Base-by-base conservation (phyloP, 2,329 filamentous ascomycete species). In the Paracamarosporium sp. region DNA sequence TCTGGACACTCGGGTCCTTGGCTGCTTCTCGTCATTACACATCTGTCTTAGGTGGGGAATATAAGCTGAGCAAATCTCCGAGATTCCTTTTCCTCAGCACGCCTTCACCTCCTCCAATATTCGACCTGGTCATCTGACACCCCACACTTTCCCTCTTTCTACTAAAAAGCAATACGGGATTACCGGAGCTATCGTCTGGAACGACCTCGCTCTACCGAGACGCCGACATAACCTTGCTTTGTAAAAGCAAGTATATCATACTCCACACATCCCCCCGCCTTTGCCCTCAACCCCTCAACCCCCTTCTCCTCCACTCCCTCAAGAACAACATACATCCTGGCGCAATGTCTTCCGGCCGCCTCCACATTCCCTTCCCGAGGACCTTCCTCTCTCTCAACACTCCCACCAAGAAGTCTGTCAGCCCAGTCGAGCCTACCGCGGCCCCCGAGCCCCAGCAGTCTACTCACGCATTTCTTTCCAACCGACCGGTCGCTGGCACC, bases 401-500 rank as follows among this genome's bases (percentile, higher is more conserved):
- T 55, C 69, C 67, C 54, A n/a, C 62, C 63, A 69, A 72, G 55
- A 64, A 68, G 58, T 38, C 62, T 13, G 30, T 30, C 33, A 28
- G 38, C 31, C 36, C 43, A 38, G 22, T 43, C 36, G 38, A 24
- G 35, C 25, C 55, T 43, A 48, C 46, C 53, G 40, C 55, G 56
- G 54, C 64, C 61, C 47, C 67, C 57, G 59, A 67, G 59, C 40
- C 65, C 62, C 57, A 68, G 61, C 56, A 66, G 56, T 44, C 64
- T 64, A 52, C 64, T 64, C 71, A 76, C 69, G 64, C 62, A 58
- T 76, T 76, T 70, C 73, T 76, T 69, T 75, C 72, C 69, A 76
- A 76, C 71, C 66, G 65, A 25, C 53, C 68, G 51, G 22, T 45
- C 25, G 25, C 24, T 46, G 55, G 61, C 45, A 50, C 62, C 3